A percentile compares a stretch with the other conserved stretches of the same genome.
Evolutionary conservation across 2,329 filamentous ascomycete species (phyloP).

Genomic region (Calonectria pseudoturangicola): DNA sequence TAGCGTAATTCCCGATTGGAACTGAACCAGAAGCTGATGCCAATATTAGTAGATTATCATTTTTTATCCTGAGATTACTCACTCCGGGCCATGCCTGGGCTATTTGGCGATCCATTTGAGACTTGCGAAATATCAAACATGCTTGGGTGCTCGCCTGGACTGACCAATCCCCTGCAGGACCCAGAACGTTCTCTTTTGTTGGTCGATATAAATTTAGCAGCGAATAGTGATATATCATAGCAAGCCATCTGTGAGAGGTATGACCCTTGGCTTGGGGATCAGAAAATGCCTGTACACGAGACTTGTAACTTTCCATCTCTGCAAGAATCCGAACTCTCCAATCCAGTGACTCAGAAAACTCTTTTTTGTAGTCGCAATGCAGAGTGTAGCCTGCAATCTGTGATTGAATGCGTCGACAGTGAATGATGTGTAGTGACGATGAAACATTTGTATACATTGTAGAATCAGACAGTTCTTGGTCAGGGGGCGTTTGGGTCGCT

Average conservation of each 20-base stretch:
- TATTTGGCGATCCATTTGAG: slow-evolving; percentile 54
- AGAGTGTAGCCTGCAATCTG: slow-evolving; percentile 54
- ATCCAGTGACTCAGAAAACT: slow-evolving; percentile 44
- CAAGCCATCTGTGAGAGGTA: slow-evolving; percentile 53
- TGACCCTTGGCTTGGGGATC: slow-evolving; percentile 48
- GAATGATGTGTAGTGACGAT: slow-evolving; percentile 53
- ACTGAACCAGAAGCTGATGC: slow-evolving; percentile 53
- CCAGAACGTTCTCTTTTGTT: slow-evolving; percentile 46
- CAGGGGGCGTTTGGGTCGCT: slow-evolving; percentile 34
- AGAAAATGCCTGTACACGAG: slow-evolving; percentile 48
- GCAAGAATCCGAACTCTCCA: slow-evolving; percentile 53
- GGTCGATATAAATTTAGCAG: slow-evolving; percentile 55
- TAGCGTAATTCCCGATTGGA: slow-evolving; percentile 60
- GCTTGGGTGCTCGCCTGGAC: slow-evolving; percentile 55
- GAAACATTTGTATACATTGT: slow-evolving; percentile 50
- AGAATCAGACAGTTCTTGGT: slow-evolving; percentile 38
- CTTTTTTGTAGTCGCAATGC: slow-evolving; percentile 47
- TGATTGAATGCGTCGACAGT: slow-evolving; percentile 54
- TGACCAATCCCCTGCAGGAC: slow-evolving; percentile 52
- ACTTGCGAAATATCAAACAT: slow-evolving; percentile 55
- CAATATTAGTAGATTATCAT: not conserved
- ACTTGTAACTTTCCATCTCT: slow-evolving; percentile 53
- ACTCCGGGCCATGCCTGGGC: slow-evolving; percentile 54
- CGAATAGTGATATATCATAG: slow-evolving; percentile 57
- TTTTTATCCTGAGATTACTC: not conserved